Percentiles rank a stretch among this genome's conserved stretches.
These are phyloP conservation scores for Stachybotrys chartarum DNA, from an alignment of 2,329 filamentous ascomycete species.

Conservation along the genomic window DNA sequence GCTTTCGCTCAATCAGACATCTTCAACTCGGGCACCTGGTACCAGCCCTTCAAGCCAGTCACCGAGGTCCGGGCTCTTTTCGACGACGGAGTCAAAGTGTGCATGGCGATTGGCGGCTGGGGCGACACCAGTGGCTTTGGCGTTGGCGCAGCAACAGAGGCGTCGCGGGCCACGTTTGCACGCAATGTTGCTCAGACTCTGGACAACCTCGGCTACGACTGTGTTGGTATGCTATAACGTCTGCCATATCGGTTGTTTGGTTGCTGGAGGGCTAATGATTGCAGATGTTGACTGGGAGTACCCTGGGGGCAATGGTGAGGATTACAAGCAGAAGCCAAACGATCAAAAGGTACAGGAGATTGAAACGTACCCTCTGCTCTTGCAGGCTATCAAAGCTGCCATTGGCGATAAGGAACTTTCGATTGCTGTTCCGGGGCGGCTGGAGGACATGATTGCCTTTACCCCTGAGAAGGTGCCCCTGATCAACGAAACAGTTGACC, in stretches of 20 bases:
- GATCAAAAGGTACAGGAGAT: constrained; percentile 52
- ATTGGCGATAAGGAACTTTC: constrained; percentile 58
- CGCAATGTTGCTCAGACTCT: constrained; percentile 50
- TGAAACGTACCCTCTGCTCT: constrained; percentile 51
- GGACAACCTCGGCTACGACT: constrained; percentile 49
- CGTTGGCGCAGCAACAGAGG: constrained; percentile 36
- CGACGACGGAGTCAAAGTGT: constrained; percentile 45
- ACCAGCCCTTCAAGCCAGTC: constrained; percentile 47
- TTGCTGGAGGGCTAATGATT: neutral
- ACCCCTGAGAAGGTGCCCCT: constrained; percentile 46
- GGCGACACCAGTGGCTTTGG: constrained; percentile 53
- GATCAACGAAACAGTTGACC: constrained; percentile 55
- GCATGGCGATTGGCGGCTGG: constrained; percentile 61
- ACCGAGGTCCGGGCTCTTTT: constrained; percentile 45
- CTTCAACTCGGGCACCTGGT: constrained; percentile 37
- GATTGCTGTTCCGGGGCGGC: constrained; percentile 57
- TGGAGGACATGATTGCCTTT: constrained; percentile 62
- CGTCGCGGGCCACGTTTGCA: constrained; percentile 44
- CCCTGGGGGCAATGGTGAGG: constrained; percentile 56
- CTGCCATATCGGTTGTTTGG: neutral
- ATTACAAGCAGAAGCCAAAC: constrained; percentile 60
- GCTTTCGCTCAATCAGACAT: constrained; percentile 43
- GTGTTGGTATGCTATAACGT: constrained; percentile 36
- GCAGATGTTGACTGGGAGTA: constrained; percentile 63
- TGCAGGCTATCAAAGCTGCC: constrained; percentile 48